Conservation (phyloP, 2,329 filamentous ascomycete genomes). For the Hypocreales sp. region DNA sequence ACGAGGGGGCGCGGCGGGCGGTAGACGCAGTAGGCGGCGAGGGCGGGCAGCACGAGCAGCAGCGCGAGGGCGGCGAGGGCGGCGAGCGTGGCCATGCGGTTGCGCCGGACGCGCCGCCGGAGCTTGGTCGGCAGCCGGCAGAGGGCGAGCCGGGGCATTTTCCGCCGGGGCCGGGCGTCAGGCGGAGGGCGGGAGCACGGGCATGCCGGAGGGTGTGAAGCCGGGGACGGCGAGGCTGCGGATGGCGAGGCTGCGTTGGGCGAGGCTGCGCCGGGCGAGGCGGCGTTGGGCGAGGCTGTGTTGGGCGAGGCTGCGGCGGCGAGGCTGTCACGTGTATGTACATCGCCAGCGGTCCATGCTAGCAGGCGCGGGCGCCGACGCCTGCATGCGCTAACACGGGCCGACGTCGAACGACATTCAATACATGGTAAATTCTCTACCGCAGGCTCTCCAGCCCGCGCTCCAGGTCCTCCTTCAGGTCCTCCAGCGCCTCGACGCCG, state of each 20-base stretch:
- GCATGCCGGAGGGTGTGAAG: too few species aligned
- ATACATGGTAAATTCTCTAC: slow-evolving; percentile 2
- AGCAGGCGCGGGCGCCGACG: too few species aligned
- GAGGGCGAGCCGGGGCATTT: slow-evolving; percentile 27
- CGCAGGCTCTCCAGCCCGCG: slow-evolving; percentile 45
- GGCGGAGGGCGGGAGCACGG: too few species aligned
- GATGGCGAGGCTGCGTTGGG: not conserved
- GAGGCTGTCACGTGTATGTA: too few species aligned
- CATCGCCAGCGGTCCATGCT: too few species aligned
- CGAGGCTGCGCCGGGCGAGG: not conserved
- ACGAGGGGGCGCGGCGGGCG: slow-evolving; percentile 64
- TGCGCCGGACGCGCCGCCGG: slow-evolving; percentile 40
- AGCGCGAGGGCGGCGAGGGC: slow-evolving; percentile 20
- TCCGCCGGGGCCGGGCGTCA: slow-evolving; percentile 3
- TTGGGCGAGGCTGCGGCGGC: too few species aligned
- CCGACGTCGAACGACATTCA: too few species aligned
- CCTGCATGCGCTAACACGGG: too few species aligned
- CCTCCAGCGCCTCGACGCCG: slow-evolving; percentile 76
- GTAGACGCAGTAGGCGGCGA: slow-evolving; percentile 55
- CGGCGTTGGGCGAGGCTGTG: not conserved
- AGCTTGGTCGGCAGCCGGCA: slow-evolving; percentile 40
- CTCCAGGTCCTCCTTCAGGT: slow-evolving; percentile 61
- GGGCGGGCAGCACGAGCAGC: slow-evolving; percentile 21
- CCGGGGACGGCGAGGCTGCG: not conserved
- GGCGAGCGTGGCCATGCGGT: slow-evolving; percentile 39